Evolutionary conservation across 2,329 filamentous ascomycete species (phyloP).

Genomic region (Emergomyces orientalis): DNA sequence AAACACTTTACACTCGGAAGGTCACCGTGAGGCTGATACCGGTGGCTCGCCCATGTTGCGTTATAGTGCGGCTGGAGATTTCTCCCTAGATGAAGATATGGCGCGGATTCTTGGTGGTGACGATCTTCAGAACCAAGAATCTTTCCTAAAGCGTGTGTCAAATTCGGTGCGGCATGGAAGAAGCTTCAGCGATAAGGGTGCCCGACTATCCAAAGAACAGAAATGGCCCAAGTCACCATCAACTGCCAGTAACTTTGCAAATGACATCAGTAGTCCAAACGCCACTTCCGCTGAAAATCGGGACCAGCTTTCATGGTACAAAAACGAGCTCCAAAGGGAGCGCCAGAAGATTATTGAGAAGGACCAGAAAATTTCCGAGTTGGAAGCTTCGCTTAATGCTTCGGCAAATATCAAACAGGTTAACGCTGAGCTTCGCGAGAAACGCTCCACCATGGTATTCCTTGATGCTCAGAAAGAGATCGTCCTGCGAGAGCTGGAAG

Average conservation of each 20-base stretch:
- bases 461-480: conserved; percentile 92
- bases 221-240: conserved; percentile 64
- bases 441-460: conserved; percentile 89
- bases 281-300: conserved; percentile 47
- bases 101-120: conserved; percentile 74
- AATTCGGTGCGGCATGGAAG: conserved; percentile 90
- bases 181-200: conserved; percentile 65
- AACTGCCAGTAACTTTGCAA: conserved; percentile 38
- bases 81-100: conserved; percentile 94
- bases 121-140: conserved; percentile 49
- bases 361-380: conserved; percentile 75
- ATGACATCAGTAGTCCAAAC: conserved; percentile 64
- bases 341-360: conserved; percentile 79
- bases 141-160: conserved; percentile 78
- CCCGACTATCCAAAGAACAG: conserved; percentile 49
- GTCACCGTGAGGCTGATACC: conserved; percentile 29
- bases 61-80: conserved; percentile 71
- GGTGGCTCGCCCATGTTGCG: conserved; percentile 59
- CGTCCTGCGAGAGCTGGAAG: conserved; percentile 83
- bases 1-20: conserved; percentile 33
- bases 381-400: conserved; percentile 52
- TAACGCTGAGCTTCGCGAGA: conserved; percentile 81
- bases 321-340: conserved; percentile 67
- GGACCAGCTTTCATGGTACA: conserved; percentile 57
- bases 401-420: conserved; percentile 60